These are phyloP conservation scores for Dothistroma septosporum DNA, from an alignment of 2,329 filamentous ascomycete genomes.

Conservation along the genomic window DNA sequence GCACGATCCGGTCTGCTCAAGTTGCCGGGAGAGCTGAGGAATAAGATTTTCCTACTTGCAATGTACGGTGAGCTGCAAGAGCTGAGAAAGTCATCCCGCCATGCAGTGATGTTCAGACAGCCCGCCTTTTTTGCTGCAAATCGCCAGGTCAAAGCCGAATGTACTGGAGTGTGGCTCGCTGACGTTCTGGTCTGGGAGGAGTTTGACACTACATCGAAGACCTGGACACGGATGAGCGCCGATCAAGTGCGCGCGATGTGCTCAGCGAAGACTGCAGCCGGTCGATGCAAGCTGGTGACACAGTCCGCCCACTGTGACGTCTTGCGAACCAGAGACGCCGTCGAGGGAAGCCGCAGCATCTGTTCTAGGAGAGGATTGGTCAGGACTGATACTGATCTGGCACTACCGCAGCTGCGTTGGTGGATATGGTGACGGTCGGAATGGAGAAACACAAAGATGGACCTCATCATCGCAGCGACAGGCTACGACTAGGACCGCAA, in stretches of 20 bases:
- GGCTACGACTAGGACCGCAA: slow-evolving; percentile 21
- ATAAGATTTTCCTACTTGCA: slow-evolving; percentile 17
- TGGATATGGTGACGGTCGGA: slow-evolving; percentile 20
- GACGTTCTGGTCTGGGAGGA: slow-evolving; percentile 23
- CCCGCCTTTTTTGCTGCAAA: slow-evolving; percentile 16
- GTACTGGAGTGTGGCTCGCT: slow-evolving; percentile 15
- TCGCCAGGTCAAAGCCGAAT: slow-evolving; percentile 17
- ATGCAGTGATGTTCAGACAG: slow-evolving; percentile 12
- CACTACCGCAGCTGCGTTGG: slow-evolving; percentile 19
- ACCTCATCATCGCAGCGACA: slow-evolving; percentile 22
- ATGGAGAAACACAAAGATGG: neutral
- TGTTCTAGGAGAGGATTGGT: slow-evolving; percentile 21
- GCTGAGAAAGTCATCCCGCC: slow-evolving; percentile 5
- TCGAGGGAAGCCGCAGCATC: slow-evolving; percentile 17
- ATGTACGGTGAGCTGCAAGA: slow-evolving; percentile 19
- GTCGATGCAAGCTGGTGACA: slow-evolving; percentile 12
- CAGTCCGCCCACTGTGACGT: slow-evolving; percentile 19
- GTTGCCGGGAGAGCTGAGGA: slow-evolving; percentile 18
- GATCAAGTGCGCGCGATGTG: slow-evolving; percentile 12
- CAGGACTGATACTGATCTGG: slow-evolving; percentile 8
- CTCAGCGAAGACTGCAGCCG: slow-evolving; percentile 9
- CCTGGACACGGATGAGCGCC: slow-evolving; percentile 11
- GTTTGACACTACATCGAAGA: slow-evolving; percentile 1
- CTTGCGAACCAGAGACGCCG: slow-evolving; percentile 11
- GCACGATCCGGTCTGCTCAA: slow-evolving; percentile 16